Conservation (phyloP, 2,329 filamentous ascomycete genomes). For the Fonsecaea multimorphosa region DNA sequence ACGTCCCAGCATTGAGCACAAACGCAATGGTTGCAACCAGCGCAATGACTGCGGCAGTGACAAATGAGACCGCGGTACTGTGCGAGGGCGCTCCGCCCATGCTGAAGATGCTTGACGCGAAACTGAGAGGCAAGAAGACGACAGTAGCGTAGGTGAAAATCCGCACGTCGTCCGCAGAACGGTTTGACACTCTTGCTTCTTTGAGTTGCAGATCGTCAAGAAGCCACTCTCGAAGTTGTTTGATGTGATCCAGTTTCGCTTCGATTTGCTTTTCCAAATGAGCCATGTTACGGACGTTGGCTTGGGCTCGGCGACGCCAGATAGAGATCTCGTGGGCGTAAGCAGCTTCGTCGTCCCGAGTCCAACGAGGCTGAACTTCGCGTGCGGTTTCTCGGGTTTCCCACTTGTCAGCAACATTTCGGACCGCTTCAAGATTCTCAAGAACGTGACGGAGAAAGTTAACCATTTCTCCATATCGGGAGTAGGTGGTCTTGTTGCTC, state of each 20-base stretch:
- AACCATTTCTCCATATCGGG: not conserved
- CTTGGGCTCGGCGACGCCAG: not conserved
- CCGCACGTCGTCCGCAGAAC: not conserved
- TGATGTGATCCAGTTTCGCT: not conserved
- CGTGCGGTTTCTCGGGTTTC: not conserved
- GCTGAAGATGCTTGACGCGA: not conserved
- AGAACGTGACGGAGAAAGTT: not conserved
- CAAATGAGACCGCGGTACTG: not conserved
- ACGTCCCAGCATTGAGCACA: not conserved
- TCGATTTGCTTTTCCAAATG: not conserved
- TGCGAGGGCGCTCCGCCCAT: not conserved
- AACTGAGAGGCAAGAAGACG: not conserved
- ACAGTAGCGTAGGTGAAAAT: not conserved
- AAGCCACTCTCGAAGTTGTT: not conserved
- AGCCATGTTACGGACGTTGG: not conserved
- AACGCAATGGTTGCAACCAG: not conserved
- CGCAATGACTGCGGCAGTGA: not conserved
- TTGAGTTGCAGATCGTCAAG: not conserved
- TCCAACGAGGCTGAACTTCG: conserved; percentile 1
- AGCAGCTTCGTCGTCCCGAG: not conserved
- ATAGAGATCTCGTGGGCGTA: not conserved
- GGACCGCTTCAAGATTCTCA: not conserved
- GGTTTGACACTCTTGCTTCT: not conserved
- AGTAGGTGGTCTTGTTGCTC: not conserved
- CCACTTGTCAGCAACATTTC: not conserved